Evolutionary conservation across 768 basidiomycete species (phyloP), one percentile per base, ranked within the genome.

Genomic region (Strobilomyces echinocephalus): DNA sequence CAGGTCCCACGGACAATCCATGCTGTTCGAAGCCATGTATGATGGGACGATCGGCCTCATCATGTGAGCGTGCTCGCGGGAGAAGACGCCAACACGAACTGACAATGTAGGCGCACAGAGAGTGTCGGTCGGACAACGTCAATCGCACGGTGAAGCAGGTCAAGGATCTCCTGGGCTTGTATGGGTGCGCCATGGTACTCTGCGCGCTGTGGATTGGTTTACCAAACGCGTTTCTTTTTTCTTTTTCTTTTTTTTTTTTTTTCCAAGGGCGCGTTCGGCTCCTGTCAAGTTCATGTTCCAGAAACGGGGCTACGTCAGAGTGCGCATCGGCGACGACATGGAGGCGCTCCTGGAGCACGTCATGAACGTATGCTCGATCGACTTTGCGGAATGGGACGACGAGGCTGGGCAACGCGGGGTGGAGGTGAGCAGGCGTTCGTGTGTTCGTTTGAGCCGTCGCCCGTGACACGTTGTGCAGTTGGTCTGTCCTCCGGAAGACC

Each of bases 251-350:
- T 4, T 24, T 21, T 45, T 30, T n/a, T n/a, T 56, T 10, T 33
- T 38, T 24, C 24, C 4, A 24, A 87, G 85, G 40, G 83, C 81
- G 34, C 83, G 79, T 35, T 70, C 82, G 36, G 73, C 85, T 3
- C 79, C 84, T 0, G 84, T 87, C 24, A 79, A 77, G 56, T 87
- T 80, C 63, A 79, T 86, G 75, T 87, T 87, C 60, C 70, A 74
- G 53, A 74, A 79, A 28, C 72, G 74, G 62, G 85, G 84, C 16
- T 73, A 73, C 50, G 74, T 87, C 33, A 74, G 71, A 50, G 72
- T 83, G 16, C 60, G 72, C 15, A 53, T 79, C 10, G 69, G 71
- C 18, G 64, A 68, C 50, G 67, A 68, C 21, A 67, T 72, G 55
- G 55, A 67, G 24, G 41, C 49, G 35, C 63, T 81, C 8, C 64